These are phyloP conservation scores for Scedosporium apiospermum DNA, from an alignment of 2,329 filamentous ascomycete species.

Conservation along the genomic window DNA sequence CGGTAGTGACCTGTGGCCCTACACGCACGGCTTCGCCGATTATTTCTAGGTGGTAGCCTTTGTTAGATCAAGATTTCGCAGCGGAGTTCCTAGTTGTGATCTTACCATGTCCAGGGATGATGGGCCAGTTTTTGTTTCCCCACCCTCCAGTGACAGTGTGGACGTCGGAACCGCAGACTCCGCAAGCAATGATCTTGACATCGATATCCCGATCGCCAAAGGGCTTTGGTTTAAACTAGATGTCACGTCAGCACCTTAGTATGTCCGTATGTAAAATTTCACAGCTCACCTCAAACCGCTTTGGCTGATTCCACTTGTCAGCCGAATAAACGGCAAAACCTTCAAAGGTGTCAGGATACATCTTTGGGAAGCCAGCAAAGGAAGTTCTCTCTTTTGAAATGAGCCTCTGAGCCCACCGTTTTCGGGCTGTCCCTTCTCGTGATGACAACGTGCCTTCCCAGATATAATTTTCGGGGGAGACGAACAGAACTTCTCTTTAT, in stretches of 20 bases:
- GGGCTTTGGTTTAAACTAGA: conserved; percentile 56
- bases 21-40: conserved; percentile 33
- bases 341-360: conserved; percentile 21
- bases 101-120: conserved; percentile 44
- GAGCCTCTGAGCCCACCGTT: too few relatives aligned
- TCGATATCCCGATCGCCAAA: conserved; percentile 65
- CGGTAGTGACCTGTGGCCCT: conserved; percentile 31
- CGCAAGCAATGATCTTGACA: conserved; percentile 62
- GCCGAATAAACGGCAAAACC: conserved; percentile 11
- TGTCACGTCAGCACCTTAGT: not conserved
- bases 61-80: not conserved
- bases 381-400: too few relatives aligned
- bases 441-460: too few relatives aligned
- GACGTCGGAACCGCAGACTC: conserved; percentile 53
- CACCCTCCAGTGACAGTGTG: conserved; percentile 49
- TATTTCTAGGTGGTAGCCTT: conserved; percentile 25
- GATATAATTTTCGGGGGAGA: too few relatives aligned
- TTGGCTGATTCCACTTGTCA: conserved; percentile 11
- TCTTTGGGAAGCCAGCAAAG: not conserved
- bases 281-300: conserved; percentile 9
- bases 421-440: too few relatives aligned
- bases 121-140: conserved; percentile 40
- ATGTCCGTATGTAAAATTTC: not conserved
- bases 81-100: conserved; percentile 7
- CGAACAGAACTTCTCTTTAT: too few relatives aligned